phyloP scores from a whole-genome alignment of 2,329 filamentous ascomycete genomes.

The Cercospora canescens region DNA sequence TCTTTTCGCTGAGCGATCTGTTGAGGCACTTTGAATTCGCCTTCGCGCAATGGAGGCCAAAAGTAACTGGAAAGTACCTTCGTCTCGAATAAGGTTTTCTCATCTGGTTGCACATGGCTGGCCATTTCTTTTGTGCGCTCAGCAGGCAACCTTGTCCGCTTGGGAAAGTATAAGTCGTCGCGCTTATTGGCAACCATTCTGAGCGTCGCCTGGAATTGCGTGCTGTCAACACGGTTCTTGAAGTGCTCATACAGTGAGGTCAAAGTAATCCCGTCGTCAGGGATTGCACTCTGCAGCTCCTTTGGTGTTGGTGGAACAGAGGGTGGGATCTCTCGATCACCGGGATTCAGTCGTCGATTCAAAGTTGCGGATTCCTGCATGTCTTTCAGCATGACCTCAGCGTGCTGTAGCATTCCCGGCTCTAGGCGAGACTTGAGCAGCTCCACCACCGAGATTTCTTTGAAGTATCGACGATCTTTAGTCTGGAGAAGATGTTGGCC shows the following conservation, averaged over 20 bases:
- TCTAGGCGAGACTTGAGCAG: constrained; percentile 88
- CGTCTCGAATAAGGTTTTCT: constrained; percentile 19
- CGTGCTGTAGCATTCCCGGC: constrained; percentile 81
- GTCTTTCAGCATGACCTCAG: constrained; percentile 96
- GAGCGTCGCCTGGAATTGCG: constrained; percentile 29
- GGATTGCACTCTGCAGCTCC: constrained; percentile 37
- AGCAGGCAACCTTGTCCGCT: constrained; percentile 28
- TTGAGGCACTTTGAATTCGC: constrained; percentile 64
- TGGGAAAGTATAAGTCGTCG: constrained; percentile 32
- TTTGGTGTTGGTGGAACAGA: constrained; percentile 27
- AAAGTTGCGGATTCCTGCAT: constrained; percentile 77
- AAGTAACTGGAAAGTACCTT: constrained; percentile 91
- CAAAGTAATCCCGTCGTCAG: constrained; percentile 38
- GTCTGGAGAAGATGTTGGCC: constrained; percentile 72
- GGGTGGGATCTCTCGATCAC: constrained; percentile 22
- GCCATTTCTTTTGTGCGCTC: constrained; percentile 14
- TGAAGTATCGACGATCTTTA: constrained; percentile 66
- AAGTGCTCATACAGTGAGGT: constrained; percentile 34
- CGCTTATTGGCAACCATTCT: constrained; percentile 31
- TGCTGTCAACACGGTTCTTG: constrained; percentile 28
- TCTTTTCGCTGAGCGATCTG: constrained; percentile 62
- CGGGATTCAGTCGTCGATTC: constrained; percentile 40
- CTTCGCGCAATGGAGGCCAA: constrained; percentile 80
- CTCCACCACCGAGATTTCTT: constrained; percentile 79
- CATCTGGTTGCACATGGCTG: neutral